These are phyloP conservation scores for Diaporthe helianthi DNA, from an alignment of 2,329 filamentous ascomycete species.

Conservation along the genomic window DNA sequence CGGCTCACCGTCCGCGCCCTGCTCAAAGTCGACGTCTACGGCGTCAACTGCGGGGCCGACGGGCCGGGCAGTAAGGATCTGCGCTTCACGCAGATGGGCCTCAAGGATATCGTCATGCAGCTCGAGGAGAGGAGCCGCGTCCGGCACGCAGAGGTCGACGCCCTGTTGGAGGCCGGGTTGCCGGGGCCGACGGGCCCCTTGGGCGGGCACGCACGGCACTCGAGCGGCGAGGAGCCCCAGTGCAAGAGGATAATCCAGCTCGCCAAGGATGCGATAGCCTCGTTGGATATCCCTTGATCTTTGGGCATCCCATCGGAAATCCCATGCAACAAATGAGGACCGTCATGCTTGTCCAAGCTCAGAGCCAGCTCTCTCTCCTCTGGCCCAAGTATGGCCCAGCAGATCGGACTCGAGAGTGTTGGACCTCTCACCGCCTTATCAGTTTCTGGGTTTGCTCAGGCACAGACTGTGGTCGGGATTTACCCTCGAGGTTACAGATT, in stretches of 20 bases:
- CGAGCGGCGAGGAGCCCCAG: constrained; percentile 47
- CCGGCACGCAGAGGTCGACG: constrained; percentile 59
- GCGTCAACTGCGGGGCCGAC: constrained; percentile 44
- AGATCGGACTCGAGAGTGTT: not conserved
- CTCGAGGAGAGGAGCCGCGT: constrained; percentile 58
- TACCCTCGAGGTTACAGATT: not conserved
- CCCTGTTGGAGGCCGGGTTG: constrained; percentile 49
- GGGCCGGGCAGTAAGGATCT: constrained; percentile 31
- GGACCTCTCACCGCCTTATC: not conserved
- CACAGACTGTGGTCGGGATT: not conserved
- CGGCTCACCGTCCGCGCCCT: constrained; percentile 60
- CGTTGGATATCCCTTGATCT: constrained; percentile 59
- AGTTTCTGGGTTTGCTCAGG: not conserved
- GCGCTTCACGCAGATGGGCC: constrained; percentile 51
- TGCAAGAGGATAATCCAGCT: constrained; percentile 62
- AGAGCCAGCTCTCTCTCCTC: not conserved
- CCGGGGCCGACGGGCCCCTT: constrained; percentile 21
- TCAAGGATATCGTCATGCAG: constrained; percentile 60
- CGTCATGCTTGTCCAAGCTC: not conserved
- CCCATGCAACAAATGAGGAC: not conserved
- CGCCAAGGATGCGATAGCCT: constrained; percentile 60
- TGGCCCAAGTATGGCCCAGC: not conserved
- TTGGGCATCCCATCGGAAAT: not conserved
- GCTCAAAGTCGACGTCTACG: constrained; percentile 65
- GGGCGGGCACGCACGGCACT: constrained; percentile 19